Evolutionary conservation across 768 basidiomycete species (phyloP).

Genomic region (Russula virescens): DNA sequence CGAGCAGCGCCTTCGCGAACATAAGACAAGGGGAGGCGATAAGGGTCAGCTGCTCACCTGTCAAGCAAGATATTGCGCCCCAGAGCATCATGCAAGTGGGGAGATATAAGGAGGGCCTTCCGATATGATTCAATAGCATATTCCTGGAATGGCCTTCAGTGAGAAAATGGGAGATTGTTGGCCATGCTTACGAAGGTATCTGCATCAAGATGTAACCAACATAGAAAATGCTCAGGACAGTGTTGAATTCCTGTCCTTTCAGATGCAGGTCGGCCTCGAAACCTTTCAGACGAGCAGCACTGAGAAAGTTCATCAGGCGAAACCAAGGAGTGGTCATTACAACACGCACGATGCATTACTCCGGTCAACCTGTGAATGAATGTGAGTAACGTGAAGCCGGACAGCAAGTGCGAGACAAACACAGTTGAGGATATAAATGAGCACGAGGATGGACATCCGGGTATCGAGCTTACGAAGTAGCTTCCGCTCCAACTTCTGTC

Average conservation of each 20-base stretch:
- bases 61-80: constrained; percentile 47
- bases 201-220: constrained; percentile 77
- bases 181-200: constrained; percentile 55
- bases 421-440: no score
- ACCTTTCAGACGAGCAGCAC: constrained; percentile 67
- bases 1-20: constrained; percentile 17
- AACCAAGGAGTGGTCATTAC: neutral
- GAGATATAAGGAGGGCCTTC: constrained; percentile 62
- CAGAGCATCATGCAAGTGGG: constrained; percentile 64
- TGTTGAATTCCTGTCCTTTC: constrained; percentile 56
- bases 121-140: constrained; percentile 62
- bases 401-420: no score
- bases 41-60: constrained; percentile 30
- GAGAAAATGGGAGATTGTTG: neutral
- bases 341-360: constrained; percentile 58
- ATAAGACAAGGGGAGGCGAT: neutral
- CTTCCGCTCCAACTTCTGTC: no score
- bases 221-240: constrained; percentile 61
- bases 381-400: neutral
- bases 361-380: constrained; percentile 49
- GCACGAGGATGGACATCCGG: no score
- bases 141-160: constrained; percentile 40
- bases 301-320: constrained; percentile 25
- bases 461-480: no score
- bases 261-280: constrained; percentile 65